Conservation (phyloP, 139 green algal genomes). For the Chlamydomonas incerta region DNA sequence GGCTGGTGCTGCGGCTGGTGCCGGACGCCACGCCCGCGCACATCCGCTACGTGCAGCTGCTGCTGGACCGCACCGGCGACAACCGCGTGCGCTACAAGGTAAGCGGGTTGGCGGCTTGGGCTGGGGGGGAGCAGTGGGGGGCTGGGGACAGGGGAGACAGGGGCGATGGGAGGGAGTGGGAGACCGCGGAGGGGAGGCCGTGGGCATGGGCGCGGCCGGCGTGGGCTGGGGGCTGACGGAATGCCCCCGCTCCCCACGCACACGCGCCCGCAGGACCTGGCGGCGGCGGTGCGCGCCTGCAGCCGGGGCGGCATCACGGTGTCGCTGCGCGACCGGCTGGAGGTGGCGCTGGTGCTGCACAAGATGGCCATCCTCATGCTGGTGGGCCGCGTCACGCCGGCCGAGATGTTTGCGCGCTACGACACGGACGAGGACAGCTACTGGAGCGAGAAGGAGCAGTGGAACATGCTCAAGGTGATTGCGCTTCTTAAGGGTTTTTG, state of each 20-base stretch:
- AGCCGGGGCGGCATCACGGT: conserved; percentile 39
- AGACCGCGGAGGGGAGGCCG: too few species aligned
- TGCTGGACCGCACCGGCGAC: conserved; percentile 56
- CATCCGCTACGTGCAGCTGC: conserved; percentile 54
- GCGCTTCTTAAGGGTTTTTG: too few species aligned
- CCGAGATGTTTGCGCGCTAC: conserved; percentile 50
- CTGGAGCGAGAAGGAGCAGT: conserved; percentile 58
- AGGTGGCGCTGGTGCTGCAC: conserved; percentile 56
- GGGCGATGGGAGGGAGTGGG: too few species aligned
- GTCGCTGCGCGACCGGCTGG: conserved; percentile 36
- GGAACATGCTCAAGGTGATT: conserved; percentile 57
- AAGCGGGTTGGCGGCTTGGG: background rate
- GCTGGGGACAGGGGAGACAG: too few species aligned
- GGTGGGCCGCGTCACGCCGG: conserved; percentile 18
- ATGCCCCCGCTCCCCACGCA: too few species aligned
- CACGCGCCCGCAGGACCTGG: conserved; percentile 64
- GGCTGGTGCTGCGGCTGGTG: conserved; percentile 50
- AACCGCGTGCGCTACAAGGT: conserved; percentile 22
- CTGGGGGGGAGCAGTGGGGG: too few species aligned
- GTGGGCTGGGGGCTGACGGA: too few species aligned
- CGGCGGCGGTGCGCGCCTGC: conserved; percentile 45
- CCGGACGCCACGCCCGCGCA: conserved; percentile 51
- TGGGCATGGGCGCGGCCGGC: too few species aligned
- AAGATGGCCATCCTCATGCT: conserved; percentile 55
- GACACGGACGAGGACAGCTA: conserved; percentile 55